A percentile compares a stretch with the other conserved stretches of the same genome.
Conservation (phyloP, 192 early-diverging fungal species). For the Coemansia interrupta region DNA sequence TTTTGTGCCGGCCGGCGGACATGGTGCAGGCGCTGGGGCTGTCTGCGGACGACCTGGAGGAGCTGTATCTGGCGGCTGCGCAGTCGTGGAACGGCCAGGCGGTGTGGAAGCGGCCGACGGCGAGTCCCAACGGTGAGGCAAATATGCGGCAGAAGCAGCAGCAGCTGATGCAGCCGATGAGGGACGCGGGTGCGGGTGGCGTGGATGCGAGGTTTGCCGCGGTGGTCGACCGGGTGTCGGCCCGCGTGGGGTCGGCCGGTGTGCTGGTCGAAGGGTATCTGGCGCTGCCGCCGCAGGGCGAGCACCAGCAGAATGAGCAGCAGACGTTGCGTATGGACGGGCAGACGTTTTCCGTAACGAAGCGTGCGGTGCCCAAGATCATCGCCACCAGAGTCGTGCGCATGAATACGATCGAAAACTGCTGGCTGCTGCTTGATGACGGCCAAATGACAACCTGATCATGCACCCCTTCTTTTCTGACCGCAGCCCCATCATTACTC, state of each 20-base stretch:
- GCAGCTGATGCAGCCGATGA: too few relatives aligned
- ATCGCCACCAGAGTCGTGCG: conserved; percentile 11
- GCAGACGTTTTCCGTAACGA: conserved; percentile 7
- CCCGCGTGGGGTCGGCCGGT: not conserved
- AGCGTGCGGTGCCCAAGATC: conserved; percentile 14
- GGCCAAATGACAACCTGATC: too few relatives aligned
- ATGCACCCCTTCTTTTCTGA: not conserved
- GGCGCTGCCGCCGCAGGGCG: not conserved
- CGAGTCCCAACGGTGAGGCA: not conserved
- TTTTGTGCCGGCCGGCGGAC: not conserved
- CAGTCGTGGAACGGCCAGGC: conserved; percentile 28
- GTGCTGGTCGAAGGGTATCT: conserved; percentile 19
- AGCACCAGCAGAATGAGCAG: conserved; percentile 1
- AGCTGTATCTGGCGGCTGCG: conserved; percentile 18
- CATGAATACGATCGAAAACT: conserved; percentile 8
- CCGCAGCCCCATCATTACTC: not conserved
- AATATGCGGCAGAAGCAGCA: not conserved
- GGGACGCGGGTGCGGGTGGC: too few relatives aligned
- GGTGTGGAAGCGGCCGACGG: conserved; percentile 22
- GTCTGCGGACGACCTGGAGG: conserved; percentile 1
- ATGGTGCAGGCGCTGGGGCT: conserved; percentile 11
- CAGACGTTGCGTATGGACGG: conserved; percentile 37
- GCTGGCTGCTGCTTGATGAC: conserved; percentile 19
- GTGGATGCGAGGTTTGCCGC: not conserved
- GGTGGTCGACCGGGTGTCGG: conserved; percentile 9